phyloP scores from a whole-genome alignment of 1,139 yeast species.

The Yamadazyma atlantica region DNA sequence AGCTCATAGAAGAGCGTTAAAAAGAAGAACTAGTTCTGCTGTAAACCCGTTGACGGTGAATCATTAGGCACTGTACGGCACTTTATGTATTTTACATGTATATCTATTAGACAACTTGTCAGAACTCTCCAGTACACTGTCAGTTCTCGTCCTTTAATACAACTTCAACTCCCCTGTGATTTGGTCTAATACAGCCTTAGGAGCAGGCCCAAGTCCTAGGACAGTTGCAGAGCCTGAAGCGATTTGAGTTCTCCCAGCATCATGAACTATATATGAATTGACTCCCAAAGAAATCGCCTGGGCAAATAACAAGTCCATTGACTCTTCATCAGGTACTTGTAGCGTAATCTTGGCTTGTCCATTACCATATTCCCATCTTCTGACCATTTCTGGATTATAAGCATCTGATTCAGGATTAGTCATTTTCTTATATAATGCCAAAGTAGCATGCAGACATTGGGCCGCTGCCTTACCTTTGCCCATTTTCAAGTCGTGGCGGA shows the following conservation, averaged over 20 bases:
- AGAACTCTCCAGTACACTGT: neutral
- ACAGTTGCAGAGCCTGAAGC: slow-evolving; percentile 96
- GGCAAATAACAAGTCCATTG: slow-evolving; percentile 74
- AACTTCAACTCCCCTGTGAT: slow-evolving; percentile 78
- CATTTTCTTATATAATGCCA: slow-evolving; percentile 80
- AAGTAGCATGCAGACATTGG: slow-evolving; percentile 97
- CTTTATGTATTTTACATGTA: too few relatives aligned
- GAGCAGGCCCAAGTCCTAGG: slow-evolving; percentile 95
- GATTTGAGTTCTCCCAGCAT: slow-evolving; percentile 96
- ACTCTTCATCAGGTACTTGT: slow-evolving; percentile 73
- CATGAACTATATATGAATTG: slow-evolving; percentile 79
- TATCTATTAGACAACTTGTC: too few relatives aligned
- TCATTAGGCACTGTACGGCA: too few relatives aligned
- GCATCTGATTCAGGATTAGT: slow-evolving; percentile 52
- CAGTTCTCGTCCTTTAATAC: slow-evolving; percentile 48
- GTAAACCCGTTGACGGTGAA: slow-evolving; percentile 41
- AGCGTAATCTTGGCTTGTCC: slow-evolving; percentile 97
- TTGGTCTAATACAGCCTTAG: slow-evolving; percentile 75
- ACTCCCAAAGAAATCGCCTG: slow-evolving; percentile 79
- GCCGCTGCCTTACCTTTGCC: slow-evolving; percentile 96
- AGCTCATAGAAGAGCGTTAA: slow-evolving; percentile 29
- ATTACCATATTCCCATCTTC: slow-evolving; percentile 70
- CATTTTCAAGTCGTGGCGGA: slow-evolving; percentile 89
- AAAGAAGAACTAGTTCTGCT: slow-evolving; percentile 46
- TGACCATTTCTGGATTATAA: slow-evolving; percentile 57